Conservation (phyloP, 768 basidiomycete genomes). For the Tricholoma terreum region DNA sequence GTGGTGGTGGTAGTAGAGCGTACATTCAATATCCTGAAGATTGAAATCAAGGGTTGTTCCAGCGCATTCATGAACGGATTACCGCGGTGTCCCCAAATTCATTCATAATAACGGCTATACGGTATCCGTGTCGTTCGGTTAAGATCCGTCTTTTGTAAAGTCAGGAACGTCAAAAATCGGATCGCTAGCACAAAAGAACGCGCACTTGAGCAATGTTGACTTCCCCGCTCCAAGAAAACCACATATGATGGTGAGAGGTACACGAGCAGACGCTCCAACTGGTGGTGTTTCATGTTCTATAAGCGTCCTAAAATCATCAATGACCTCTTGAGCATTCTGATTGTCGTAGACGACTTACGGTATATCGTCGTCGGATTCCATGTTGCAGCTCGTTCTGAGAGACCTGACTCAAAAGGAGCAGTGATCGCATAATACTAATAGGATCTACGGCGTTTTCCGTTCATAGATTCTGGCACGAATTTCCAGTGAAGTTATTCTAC, state of each 20-base stretch:
- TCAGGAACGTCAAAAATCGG: not conserved
- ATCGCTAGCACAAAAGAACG: constrained; percentile 1
- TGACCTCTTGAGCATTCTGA: not conserved
- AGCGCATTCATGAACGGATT: constrained; percentile 27
- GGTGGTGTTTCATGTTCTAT: constrained; percentile 20
- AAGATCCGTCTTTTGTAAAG: constrained; percentile 65
- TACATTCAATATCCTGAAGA: constrained; percentile 87
- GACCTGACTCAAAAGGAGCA: too few relatives aligned
- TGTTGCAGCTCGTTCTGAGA: constrained; percentile 13
- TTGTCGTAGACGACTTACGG: constrained; percentile 38
- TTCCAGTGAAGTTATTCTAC: too few relatives aligned
- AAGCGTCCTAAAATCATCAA: constrained; percentile 18
- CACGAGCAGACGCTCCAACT: constrained; percentile 25
- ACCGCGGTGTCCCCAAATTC: constrained; percentile 96
- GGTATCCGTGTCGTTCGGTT: constrained; percentile 90
- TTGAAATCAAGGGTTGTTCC: not conserved
- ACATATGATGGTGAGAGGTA: constrained; percentile 92
- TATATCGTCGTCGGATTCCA: constrained; percentile 58
- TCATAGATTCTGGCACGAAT: too few relatives aligned
- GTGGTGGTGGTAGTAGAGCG: constrained; percentile 9
- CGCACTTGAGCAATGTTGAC: constrained; percentile 83
- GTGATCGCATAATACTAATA: not conserved
- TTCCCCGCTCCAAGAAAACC: constrained; percentile 96
- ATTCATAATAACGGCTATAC: constrained; percentile 98
- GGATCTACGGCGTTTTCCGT: not conserved